These are phyloP conservation scores for Isabelozyma gotoi DNA, from an alignment of 805 yeast species.

Conservation along the genomic window DNA sequence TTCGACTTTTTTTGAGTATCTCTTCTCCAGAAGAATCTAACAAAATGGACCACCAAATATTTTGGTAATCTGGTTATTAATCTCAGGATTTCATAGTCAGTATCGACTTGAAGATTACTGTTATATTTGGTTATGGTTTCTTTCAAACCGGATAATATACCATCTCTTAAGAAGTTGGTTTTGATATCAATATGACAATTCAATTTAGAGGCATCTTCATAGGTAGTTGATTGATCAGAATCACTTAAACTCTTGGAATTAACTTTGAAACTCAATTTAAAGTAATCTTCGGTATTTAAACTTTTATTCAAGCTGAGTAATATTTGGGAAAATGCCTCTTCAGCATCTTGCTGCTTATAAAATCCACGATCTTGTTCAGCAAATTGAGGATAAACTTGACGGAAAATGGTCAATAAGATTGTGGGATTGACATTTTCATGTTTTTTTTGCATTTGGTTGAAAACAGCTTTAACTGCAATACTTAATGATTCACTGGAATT, in stretches of 20 bases:
- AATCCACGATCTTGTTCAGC: constrained; percentile 75
- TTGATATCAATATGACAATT: constrained; percentile 84
- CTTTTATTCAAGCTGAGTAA: constrained; percentile 50
- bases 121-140: constrained; percentile 80
- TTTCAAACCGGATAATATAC: constrained; percentile 68
- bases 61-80: constrained; percentile 80
- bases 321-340: constrained; percentile 87
- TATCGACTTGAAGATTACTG: constrained; percentile 65
- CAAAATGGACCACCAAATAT: constrained; percentile 85
- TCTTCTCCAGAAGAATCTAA: constrained; percentile 94
- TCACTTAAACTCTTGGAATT: constrained; percentile 48
- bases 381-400: constrained; percentile 82
- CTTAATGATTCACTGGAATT: constrained; percentile 18
- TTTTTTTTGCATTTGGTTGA: constrained; percentile 44
- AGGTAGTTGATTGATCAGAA: constrained; percentile 19
- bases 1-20: constrained; percentile 89
- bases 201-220: constrained; percentile 65
- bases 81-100: constrained; percentile 61
- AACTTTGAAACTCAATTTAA: constrained; percentile 65
- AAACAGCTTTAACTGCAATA: constrained; percentile 42
- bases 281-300: constrained; percentile 53
- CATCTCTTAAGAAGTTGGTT: constrained; percentile 88
- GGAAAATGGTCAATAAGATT: constrained; percentile 60
- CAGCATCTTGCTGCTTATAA: constrained; percentile 97
- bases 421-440: constrained; percentile 62